These are phyloP conservation scores for Mesotaenium endlicherianum DNA, from an alignment of 139 green algal genomes.

Conservation along the genomic window DNA sequence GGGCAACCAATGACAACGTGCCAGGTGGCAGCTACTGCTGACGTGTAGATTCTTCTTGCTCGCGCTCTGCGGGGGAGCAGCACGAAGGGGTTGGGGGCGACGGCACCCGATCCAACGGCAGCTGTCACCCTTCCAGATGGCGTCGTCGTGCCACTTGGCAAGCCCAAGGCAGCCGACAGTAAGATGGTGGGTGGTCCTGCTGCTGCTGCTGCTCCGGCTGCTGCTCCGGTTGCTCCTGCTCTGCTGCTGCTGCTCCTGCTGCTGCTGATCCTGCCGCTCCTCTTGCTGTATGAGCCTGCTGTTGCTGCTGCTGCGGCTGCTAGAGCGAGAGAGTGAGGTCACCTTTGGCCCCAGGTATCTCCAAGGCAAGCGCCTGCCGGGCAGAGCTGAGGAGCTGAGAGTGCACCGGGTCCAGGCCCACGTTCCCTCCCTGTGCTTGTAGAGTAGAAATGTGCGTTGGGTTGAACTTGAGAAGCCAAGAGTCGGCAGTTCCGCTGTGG, in stretches of 20 bases:
- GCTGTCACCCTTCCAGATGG: conserved; percentile 6
- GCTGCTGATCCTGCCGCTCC: neutral
- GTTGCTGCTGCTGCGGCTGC: neutral
- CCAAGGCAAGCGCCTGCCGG: too few species aligned
- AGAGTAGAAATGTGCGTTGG: too few species aligned
- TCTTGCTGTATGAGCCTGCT: neutral
- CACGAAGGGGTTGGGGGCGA: conserved; percentile 1
- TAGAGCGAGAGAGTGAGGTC: neutral
- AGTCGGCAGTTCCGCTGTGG: too few species aligned
- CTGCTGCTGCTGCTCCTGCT: neutral
- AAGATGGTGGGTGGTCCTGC: too few species aligned
- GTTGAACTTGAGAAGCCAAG: too few species aligned
- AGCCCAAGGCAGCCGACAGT: too few species aligned
- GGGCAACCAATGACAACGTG: too few species aligned
- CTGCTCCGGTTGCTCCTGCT: neutral
- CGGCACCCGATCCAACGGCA: neutral
- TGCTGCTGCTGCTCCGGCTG: neutral
- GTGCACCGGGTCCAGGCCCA: too few species aligned
- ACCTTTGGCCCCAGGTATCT: neutral
- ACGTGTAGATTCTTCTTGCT: too few species aligned
- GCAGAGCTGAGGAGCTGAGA: too few species aligned
- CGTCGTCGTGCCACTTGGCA: conserved; percentile 1
- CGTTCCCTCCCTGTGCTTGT: too few species aligned
- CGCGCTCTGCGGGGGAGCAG: neutral
- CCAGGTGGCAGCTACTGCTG: too few species aligned